Evolutionary conservation across 768 basidiomycete genomes (phyloP).

Genomic region (Boletus huronensis): DNA sequence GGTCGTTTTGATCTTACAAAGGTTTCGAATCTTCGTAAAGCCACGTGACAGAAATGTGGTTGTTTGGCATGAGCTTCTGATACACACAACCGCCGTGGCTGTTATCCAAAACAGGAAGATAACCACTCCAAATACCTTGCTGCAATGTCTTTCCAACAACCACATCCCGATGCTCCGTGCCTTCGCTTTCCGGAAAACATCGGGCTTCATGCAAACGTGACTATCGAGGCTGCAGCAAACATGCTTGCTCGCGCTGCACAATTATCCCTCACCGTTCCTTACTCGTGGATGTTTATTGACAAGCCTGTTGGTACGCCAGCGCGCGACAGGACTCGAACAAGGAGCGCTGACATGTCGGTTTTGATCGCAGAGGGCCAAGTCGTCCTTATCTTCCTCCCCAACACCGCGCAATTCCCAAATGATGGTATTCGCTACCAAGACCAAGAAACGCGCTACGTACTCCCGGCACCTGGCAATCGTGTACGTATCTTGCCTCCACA

Average conservation of each 20-base stretch:
- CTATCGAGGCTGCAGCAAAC: slow-evolving; percentile 52
- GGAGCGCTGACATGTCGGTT: background rate
- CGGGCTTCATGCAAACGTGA: slow-evolving; percentile 52
- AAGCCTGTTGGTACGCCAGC: slow-evolving; percentile 59
- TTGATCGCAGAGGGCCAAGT: slow-evolving; percentile 55
- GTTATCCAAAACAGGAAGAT: slow-evolving; percentile 14
- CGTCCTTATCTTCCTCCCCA: slow-evolving; percentile 62
- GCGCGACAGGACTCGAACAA: background rate
- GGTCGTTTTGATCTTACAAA: no score
- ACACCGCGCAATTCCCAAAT: slow-evolving; percentile 57
- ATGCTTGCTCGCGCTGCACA: slow-evolving; percentile 61
- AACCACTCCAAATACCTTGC: background rate
- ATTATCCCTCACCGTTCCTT: slow-evolving; percentile 57
- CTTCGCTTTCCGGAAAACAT: slow-evolving; percentile 70
- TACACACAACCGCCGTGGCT: slow-evolving; percentile 28
- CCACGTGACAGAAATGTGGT: slow-evolving; percentile 8
- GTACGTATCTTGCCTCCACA: slow-evolving; percentile 39
- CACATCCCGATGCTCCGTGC: slow-evolving; percentile 58
- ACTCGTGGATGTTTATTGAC: slow-evolving; percentile 73
- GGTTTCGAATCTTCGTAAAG: no score
- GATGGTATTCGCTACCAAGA: slow-evolving; percentile 81
- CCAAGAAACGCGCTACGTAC: slow-evolving; percentile 55
- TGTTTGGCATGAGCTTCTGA: slow-evolving; percentile 29
- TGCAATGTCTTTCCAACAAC: slow-evolving; percentile 39
- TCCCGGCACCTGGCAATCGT: slow-evolving; percentile 48